These are phyloP conservation scores for Amanita pallidorosea DNA, from an alignment of 768 basidiomycete genomes.

Conservation along the genomic window DNA sequence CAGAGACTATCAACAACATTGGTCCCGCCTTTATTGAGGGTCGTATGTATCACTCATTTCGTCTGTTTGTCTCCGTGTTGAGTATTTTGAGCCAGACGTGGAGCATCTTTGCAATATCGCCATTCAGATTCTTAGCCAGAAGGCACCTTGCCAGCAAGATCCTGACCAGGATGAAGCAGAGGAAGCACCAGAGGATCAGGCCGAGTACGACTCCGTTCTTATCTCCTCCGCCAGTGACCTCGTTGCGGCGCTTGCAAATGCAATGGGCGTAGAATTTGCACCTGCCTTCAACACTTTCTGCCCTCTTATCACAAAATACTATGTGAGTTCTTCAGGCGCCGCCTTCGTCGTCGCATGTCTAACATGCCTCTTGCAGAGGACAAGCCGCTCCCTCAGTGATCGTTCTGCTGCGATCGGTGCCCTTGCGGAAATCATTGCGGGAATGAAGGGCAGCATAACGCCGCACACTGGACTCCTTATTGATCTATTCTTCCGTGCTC, in stretches of 20 bases:
- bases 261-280: constrained; percentile 77
- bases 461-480: constrained; percentile 74
- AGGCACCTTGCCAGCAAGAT: constrained; percentile 93
- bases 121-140: constrained; percentile 81
- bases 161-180: constrained; percentile 86
- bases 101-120: constrained; percentile 75
- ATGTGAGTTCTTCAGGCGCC: constrained; percentile 39
- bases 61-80: background rate
- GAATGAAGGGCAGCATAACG: constrained; percentile 81
- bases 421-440: constrained; percentile 90
- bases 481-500: constrained; percentile 74
- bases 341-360: background rate
- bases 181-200: constrained; percentile 80
- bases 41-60: constrained; percentile 35
- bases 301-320: constrained; percentile 85
- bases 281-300: constrained; percentile 80
- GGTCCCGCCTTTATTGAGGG: constrained; percentile 80
- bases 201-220: constrained; percentile 94
- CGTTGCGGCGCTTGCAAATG: constrained; percentile 78
- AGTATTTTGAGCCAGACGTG: constrained; percentile 34
- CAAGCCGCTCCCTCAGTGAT: constrained; percentile 80
- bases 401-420: constrained; percentile 90
- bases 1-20: constrained; percentile 86
- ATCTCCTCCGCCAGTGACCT: constrained; percentile 93
- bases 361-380: constrained; percentile 40